phyloP scores from a whole-genome alignment of 2,329 filamentous ascomycete genomes.

The Alternaria arborescens region DNA sequence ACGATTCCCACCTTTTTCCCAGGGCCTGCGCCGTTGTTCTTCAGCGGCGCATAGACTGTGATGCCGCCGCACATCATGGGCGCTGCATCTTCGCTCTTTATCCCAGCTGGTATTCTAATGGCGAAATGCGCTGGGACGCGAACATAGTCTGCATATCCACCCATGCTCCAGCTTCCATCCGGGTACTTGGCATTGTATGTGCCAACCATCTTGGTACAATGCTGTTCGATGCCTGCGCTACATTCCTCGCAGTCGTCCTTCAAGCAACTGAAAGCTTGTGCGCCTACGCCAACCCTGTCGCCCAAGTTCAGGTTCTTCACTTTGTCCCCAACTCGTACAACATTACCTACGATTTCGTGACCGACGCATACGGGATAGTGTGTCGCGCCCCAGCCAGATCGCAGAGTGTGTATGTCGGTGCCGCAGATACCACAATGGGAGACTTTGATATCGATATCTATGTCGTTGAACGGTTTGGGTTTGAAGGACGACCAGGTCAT shows the following conservation, averaged over 20 bases:
- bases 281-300: conserved; percentile 65
- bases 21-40: conserved; percentile 71
- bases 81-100: conserved; percentile 63
- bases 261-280: conserved; percentile 60
- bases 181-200: conserved; percentile 69
- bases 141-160: conserved; percentile 67
- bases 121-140: conserved; percentile 67
- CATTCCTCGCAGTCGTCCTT: conserved; percentile 63
- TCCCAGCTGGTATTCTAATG: conserved; percentile 62
- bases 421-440: conserved; percentile 49
- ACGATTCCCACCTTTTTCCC: conserved; percentile 76
- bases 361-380: conserved; percentile 55
- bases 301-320: conserved; percentile 64
- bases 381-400: conserved; percentile 56
- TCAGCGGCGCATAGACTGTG: conserved; percentile 75
- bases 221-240: conserved; percentile 53
- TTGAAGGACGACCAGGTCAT: conserved; percentile 62
- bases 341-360: conserved; percentile 54
- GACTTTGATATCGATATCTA: conserved; percentile 49
- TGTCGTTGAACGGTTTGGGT: conserved; percentile 52
- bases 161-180: conserved; percentile 69
- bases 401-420: conserved; percentile 50
- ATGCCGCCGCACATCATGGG: conserved; percentile 82
- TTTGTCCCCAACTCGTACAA: conserved; percentile 47
- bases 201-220: conserved; percentile 59